A percentile compares a stretch with the other conserved stretches of the same genome.
Conservation (phyloP, 495 filamentous ascomycete species). For the Hyphodiscus hymeniophilus region DNA sequence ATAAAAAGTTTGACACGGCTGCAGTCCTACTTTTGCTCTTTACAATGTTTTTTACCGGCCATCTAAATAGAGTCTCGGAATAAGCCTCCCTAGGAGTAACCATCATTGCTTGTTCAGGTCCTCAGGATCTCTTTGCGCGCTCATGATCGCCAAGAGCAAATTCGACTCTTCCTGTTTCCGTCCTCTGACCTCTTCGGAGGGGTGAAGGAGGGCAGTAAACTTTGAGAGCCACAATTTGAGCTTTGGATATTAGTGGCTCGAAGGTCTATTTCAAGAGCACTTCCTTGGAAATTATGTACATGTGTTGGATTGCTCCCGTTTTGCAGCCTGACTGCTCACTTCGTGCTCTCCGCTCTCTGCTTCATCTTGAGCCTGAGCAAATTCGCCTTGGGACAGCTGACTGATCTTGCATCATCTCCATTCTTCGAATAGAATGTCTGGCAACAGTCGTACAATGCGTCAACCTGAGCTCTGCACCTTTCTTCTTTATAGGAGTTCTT, state of each 20-base stretch:
- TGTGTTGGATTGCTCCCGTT: background rate
- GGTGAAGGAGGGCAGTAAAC: slow-evolving; percentile 40
- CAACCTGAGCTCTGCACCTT: slow-evolving; percentile 71
- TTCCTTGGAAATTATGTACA: too few relatives aligned
- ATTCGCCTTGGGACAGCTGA: slow-evolving; percentile 78
- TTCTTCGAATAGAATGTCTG: slow-evolving; percentile 75
- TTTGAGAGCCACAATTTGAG: slow-evolving; percentile 22
- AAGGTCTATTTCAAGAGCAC: too few relatives aligned
- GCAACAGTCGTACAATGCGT: slow-evolving; percentile 95
- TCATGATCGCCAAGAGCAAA: slow-evolving; percentile 94
- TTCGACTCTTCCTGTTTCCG: slow-evolving; percentile 52
- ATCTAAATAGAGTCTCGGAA: slow-evolving; percentile 99
- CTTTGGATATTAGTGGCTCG: too few relatives aligned
- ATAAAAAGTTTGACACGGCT: too few relatives aligned
- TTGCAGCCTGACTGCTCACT: background rate
- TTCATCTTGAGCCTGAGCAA: slow-evolving; percentile 81
- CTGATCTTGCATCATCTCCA: slow-evolving; percentile 67
- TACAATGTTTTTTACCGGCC: slow-evolving; percentile 73
- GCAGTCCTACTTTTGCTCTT: too few relatives aligned
- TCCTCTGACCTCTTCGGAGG: slow-evolving; percentile 51
- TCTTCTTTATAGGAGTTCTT: slow-evolving; percentile 84
- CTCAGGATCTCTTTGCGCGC: slow-evolving; percentile 81
- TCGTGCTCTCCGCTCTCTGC: slow-evolving; percentile 45
- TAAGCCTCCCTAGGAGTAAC: slow-evolving; percentile 48
- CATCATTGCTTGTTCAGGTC: slow-evolving; percentile 94